These are phyloP conservation scores for Lunularia cruciata DNA, from an alignment of 225 moss, liverwort and hornwort genomes.

Conservation along the genomic window DNA sequence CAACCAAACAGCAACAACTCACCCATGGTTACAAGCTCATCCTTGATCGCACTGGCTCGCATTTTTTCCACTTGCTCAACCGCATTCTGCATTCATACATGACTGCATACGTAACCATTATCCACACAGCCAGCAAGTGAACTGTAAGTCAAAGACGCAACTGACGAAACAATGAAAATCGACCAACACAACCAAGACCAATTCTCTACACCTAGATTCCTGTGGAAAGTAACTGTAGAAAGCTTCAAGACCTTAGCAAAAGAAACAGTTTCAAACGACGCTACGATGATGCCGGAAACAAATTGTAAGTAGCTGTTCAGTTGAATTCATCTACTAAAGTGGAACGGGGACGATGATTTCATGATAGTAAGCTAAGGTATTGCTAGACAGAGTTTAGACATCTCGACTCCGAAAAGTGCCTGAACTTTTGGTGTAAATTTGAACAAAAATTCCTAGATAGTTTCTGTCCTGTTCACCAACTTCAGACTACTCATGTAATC, in stretches of 20 bases:
- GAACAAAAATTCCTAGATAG: too few species aligned
- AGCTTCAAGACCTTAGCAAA: not conserved
- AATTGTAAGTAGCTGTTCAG: too few species aligned
- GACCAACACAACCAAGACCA: not conserved
- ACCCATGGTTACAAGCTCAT: slow-evolving; percentile 42
- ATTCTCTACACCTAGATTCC: too few species aligned
- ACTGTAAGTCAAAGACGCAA: not conserved
- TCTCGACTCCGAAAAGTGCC: too few species aligned
- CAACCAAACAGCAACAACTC: not conserved
- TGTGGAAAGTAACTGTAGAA: not conserved
- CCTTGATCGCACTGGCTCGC: slow-evolving; percentile 45
- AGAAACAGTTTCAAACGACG: not conserved
- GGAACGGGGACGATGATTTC: too few species aligned
- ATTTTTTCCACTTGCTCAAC: slow-evolving; percentile 46
- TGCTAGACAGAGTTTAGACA: too few species aligned
- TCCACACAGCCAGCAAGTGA: slow-evolving; percentile 17
- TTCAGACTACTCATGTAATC: not conserved
- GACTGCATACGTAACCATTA: slow-evolving; percentile 46
- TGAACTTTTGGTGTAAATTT: too few species aligned
- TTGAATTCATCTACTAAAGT: too few species aligned
- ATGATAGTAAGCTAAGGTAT: too few species aligned
- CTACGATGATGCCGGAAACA: too few species aligned
- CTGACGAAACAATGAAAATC: not conserved
- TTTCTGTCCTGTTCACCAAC: not conserved
- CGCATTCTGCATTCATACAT: slow-evolving; percentile 41